A percentile compares a stretch with the other conserved stretches of the same genome.
Conservation (phyloP, 2,329 filamentous ascomycete species). For the Kalmusia sp. region DNA sequence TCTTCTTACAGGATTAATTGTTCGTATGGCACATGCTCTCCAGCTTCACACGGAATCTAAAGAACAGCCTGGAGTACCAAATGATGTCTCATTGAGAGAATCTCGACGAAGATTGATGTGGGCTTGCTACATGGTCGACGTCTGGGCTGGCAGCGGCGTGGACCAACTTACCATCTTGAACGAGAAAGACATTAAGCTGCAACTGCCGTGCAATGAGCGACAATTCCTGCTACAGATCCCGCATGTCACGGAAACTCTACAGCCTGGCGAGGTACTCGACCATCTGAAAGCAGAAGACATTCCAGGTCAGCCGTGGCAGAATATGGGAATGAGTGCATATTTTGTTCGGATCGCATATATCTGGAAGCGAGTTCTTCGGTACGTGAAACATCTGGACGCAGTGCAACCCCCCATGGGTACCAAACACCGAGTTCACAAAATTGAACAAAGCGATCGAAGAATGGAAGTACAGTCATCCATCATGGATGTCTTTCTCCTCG, state of each 20-base stretch:
- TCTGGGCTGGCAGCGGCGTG: conserved; percentile 43
- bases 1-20: conserved; percentile 38
- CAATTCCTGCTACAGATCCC: conserved; percentile 41
- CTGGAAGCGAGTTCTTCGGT: conserved; percentile 40
- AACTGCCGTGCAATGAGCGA: conserved; percentile 42
- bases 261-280: conserved; percentile 32
- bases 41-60: conserved; percentile 42
- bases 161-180: conserved; percentile 42
- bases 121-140: conserved; percentile 45
- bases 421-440: conserved; percentile 33
- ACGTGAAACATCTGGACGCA: conserved; percentile 41
- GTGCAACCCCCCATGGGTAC: conserved; percentile 38
- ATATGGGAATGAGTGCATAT: conserved; percentile 41
- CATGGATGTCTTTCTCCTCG: conserved; percentile 40
- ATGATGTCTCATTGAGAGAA: conserved; percentile 38
- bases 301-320: conserved; percentile 37
- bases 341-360: conserved; percentile 42
- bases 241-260: conserved; percentile 35
- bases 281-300: conserved; percentile 31
- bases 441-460: conserved; percentile 33
- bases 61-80: conserved; percentile 30
- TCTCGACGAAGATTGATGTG: conserved; percentile 42
- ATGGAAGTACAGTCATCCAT: conserved; percentile 38
- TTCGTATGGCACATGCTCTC: conserved; percentile 41
- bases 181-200: conserved; percentile 41